Conservation (phyloP, 2,329 filamentous ascomycete species). For the Thermothelomyces thermophilus region DNA sequence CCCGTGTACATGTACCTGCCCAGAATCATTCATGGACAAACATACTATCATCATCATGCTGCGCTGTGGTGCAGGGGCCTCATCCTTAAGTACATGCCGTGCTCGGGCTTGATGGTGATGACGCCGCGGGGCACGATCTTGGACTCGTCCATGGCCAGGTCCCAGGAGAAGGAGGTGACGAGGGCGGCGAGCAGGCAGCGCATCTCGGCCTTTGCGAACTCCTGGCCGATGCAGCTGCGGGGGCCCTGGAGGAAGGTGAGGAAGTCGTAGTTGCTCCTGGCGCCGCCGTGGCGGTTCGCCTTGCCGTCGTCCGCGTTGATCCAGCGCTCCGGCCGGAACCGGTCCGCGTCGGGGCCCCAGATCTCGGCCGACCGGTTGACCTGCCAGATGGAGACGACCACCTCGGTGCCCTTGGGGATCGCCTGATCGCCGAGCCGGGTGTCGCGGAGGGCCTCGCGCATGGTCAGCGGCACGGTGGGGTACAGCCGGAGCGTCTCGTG, state of each 20-base stretch:
- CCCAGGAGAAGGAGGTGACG: conserved; percentile 57
- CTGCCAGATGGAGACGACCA: conserved; percentile 53
- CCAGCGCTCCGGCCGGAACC: conserved; percentile 67
- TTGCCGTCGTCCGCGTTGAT: conserved; percentile 39
- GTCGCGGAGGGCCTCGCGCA: conserved; percentile 52
- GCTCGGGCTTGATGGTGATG: conserved; percentile 60
- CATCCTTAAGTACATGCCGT: conserved; percentile 55
- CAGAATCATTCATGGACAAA: no score
- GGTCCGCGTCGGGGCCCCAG: conserved; percentile 60
- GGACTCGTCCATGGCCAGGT: conserved; percentile 50
- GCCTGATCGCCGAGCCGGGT: conserved; percentile 51
- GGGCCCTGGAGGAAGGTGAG: conserved; percentile 67
- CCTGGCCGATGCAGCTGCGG: conserved; percentile 62
- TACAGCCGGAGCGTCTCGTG: conserved; percentile 64
- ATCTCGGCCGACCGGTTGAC: conserved; percentile 56
- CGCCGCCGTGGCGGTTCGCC: conserved; percentile 53
- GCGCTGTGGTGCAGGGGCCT: conserved; percentile 28
- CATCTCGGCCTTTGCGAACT: conserved; percentile 68
- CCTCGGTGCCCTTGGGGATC: conserved; percentile 57
- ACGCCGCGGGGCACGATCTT: conserved; percentile 55
- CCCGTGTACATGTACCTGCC: no score
- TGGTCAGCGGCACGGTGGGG: conserved; percentile 58
- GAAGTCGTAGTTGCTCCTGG: conserved; percentile 60
- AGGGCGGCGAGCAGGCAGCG: conserved; percentile 63
- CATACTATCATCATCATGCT: no score